Evolutionary conservation across 345 rosid species (phyloP), one percentile per base, ranked within the genome.

Genomic region (Cardamine resedifolia): DNA sequence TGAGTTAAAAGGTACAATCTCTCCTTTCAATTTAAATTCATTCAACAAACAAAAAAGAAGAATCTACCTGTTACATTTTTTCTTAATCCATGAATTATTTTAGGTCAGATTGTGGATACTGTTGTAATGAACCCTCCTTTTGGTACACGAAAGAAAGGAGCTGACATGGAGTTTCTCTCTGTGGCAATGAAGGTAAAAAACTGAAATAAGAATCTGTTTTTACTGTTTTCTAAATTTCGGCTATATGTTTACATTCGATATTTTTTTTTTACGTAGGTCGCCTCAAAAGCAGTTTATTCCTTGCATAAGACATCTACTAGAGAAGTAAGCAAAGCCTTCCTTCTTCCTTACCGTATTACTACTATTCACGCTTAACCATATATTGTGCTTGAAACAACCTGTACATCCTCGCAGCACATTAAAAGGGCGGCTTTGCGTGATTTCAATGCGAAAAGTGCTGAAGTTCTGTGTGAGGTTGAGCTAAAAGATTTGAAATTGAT

Each of bases 251-350:
- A 15, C 1, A 3, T 23, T 27, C 4, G 0, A 6, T 18, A 11
- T 16, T 45, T 56, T 16, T 45, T 56, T 33, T 27, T 38, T 36
- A 59, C 41, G 10, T 50, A 92, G 98, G 83, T 88, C 50, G 96
- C 99, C 53, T 84, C 93, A 69, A 70, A 64, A 71, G 96, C 97
- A 6, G 97, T 91, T 73, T 95, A 95, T 84, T 95, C 99, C 20
- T 84, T 95, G 91, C 99, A 95, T 75, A 95, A 95, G 79, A 89
- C 97, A 51, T 89, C 99, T 23, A 95, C 99, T 18, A 91, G 99
- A 85, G 99, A 95, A 39, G 98, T 91, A 79, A 84, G 81, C 66
- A 24, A 38, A 18, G 19, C 23, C 18, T 49, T 31, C 23, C 27
- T 67, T 67, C 30, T 47, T 64, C 33, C 61, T 53, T n/a, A 21